phyloP scores from a whole-genome alignment of 805 yeast genomes.

The Hanseniaspora thailandica region DNA sequence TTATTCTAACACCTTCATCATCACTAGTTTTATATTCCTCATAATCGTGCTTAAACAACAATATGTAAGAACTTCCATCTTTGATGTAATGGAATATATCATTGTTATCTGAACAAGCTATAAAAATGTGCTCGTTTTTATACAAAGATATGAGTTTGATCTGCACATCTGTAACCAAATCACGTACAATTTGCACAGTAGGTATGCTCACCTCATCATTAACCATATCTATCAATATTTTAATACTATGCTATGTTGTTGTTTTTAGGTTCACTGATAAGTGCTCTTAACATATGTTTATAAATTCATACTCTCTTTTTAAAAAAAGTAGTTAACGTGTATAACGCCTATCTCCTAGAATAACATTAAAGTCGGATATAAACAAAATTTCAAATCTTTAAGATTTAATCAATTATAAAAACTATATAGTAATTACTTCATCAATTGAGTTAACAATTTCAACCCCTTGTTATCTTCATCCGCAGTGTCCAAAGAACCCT shows the following conservation, averaged over 20 bases:
- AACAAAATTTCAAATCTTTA: no score
- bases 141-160: neutral
- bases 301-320: neutral
- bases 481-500: conserved; percentile 33
- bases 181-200: neutral
- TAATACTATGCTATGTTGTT: neutral
- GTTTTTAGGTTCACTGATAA: neutral
- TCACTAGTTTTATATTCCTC: neutral
- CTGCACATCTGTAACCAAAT: neutral
- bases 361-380: no score
- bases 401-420: no score
- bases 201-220: neutral
- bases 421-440: conserved; percentile 17
- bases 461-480: conserved; percentile 56
- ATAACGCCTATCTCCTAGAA: no score
- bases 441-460: conserved; percentile 35
- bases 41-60: conserved; percentile 12
- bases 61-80: neutral
- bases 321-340: neutral
- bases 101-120: neutral
- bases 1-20: neutral
- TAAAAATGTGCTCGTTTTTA: conserved; percentile 6
- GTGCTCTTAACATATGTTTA: neutral
- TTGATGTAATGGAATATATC: conserved; percentile 11
- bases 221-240: neutral